These are phyloP conservation scores for Spergularia azorica DNA, from an alignment of 179 eudicot genomes.

Conservation along the genomic window DNA sequence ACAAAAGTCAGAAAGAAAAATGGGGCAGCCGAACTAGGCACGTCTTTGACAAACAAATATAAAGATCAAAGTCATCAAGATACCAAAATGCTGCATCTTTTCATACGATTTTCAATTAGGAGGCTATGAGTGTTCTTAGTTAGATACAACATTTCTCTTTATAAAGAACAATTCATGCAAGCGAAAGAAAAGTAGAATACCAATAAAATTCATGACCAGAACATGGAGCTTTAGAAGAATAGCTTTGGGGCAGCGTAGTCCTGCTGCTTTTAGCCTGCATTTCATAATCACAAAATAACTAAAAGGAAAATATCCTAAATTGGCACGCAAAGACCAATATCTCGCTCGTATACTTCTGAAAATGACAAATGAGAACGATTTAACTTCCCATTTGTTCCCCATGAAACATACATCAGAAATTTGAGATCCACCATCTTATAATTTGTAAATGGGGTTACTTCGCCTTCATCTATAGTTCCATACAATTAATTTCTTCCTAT, in stretches of 20 bases:
- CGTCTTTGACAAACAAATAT: too few relatives aligned
- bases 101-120: neutral
- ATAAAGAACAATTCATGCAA: neutral
- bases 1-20: too few relatives aligned
- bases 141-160: neutral
- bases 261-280: constrained; percentile 85
- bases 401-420: neutral
- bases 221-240: constrained; percentile 86
- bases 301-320: neutral
- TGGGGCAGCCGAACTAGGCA: too few relatives aligned
- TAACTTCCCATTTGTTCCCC: neutral
- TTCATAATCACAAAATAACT: constrained; percentile 15
- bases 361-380: too few relatives aligned
- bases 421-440: neutral
- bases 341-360: too few relatives aligned
- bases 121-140: neutral
- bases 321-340: too few relatives aligned
- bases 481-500: neutral
- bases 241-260: constrained; percentile 85
- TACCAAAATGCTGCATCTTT: neutral
- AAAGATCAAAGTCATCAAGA: neutral
- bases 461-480: too few relatives aligned
- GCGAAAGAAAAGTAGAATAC: constrained; percentile 33
- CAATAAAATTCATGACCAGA: constrained; percentile 96
- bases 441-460: neutral